Percentiles rank a stretch among this genome's conserved stretches.
Conservation (phyloP, 2,329 filamentous ascomycete genomes). For the Xylaria sp. region DNA sequence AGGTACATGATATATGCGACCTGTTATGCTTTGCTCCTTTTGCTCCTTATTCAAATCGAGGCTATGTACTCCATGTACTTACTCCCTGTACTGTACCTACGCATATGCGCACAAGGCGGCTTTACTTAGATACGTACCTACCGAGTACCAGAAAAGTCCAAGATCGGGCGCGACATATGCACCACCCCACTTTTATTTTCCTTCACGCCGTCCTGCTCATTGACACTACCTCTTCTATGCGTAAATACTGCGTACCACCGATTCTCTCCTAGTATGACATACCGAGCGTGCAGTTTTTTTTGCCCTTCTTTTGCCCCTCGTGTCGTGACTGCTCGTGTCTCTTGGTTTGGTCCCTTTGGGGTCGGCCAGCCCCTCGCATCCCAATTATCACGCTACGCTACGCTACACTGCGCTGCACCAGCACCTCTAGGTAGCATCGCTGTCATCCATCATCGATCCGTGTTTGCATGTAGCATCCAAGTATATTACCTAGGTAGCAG, state of each 20-base stretch:
- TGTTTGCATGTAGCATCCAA: slow-evolving; percentile 12
- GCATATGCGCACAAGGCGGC: too few relatives aligned
- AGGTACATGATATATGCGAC: not conserved
- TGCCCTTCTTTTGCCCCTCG: slow-evolving; percentile 21
- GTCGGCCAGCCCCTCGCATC: slow-evolving; percentile 23
- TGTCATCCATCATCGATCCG: not conserved
- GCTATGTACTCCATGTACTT: slow-evolving; percentile 10
- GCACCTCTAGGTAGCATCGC: not conserved
- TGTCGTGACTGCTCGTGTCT: not conserved
- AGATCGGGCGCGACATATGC: slow-evolving; percentile 35
- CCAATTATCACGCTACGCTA: slow-evolving; percentile 18
- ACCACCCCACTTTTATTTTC: slow-evolving; percentile 31
- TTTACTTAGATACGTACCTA: slow-evolving; percentile 24
- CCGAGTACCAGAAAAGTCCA: slow-evolving; percentile 29
- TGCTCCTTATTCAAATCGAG: slow-evolving; percentile 13
- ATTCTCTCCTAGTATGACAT: slow-evolving; percentile 10
- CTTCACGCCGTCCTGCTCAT: slow-evolving; percentile 30
- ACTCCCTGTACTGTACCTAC: not conserved
- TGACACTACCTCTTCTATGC: slow-evolving; percentile 26
- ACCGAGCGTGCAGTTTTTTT: slow-evolving; percentile 6
- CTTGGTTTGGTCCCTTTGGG: not conserved
- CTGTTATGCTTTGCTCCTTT: slow-evolving; percentile 20
- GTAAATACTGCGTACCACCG: not conserved
- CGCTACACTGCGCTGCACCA: not conserved
- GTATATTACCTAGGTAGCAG: too few relatives aligned